phyloP scores from a whole-genome alignment of 495 filamentous ascomycete species.

The Penicillium dipodomyicola region DNA sequence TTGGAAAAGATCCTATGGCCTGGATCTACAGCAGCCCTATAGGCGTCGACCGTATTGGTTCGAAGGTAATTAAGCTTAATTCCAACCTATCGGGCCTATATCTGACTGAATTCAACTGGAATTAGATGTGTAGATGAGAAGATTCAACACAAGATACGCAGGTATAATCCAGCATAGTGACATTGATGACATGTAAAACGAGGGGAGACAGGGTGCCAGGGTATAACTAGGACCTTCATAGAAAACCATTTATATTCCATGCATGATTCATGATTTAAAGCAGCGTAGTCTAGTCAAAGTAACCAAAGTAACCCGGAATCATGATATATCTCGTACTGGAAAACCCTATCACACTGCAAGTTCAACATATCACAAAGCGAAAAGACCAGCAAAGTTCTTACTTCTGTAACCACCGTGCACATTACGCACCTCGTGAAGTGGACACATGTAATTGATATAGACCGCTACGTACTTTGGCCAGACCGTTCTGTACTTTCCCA shows the following conservation, averaged over 20 bases:
- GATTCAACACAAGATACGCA: not conserved
- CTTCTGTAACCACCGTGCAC: not conserved
- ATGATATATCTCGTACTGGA: not conserved
- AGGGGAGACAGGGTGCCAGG: not conserved
- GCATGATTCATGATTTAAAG: not conserved
- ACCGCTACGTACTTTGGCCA: not conserved
- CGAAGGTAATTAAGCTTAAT: not conserved
- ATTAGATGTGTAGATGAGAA: not conserved
- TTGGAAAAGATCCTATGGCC: not conserved
- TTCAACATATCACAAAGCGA: not conserved
- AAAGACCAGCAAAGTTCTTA: not conserved
- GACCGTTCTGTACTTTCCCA: not conserved
- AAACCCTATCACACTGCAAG: not conserved
- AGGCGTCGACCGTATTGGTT: not conserved
- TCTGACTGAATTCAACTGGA: not conserved
- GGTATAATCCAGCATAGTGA: not conserved
- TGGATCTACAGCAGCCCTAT: not conserved
- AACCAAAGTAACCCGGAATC: not conserved
- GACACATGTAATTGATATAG: not conserved
- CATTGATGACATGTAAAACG: not conserved
- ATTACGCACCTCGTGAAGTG: not conserved
- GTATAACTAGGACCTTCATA: not conserved
- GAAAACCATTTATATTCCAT: not conserved
- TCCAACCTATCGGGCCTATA: not conserved
- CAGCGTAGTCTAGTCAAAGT: not conserved